Evolutionary conservation across 2,329 filamentous ascomycete species (phyloP).

Genomic region (Penicillium sp.): DNA sequence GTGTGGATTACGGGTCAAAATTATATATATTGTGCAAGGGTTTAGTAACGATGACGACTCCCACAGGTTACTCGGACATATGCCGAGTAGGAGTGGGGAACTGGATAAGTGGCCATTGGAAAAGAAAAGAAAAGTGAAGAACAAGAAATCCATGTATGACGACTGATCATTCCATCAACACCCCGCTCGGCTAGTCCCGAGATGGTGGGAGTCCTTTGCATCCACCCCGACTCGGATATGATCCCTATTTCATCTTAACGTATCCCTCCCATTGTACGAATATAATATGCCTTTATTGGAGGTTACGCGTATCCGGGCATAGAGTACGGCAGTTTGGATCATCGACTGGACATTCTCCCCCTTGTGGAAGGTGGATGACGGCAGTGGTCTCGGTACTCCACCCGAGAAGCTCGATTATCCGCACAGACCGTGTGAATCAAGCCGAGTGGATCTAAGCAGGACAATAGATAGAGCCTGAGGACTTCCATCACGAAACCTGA

Average conservation of each 20-base stretch:
- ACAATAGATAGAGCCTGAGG: neutral
- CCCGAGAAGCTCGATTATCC: slow-evolving; percentile 6
- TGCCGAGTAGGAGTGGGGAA: neutral
- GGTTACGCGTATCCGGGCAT: neutral
- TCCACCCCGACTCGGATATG: neutral
- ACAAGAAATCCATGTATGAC: neutral
- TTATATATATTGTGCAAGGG: too few relatives aligned
- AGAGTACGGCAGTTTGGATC: neutral
- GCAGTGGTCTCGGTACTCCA: slow-evolving; percentile 22
- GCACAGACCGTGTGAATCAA: slow-evolving; percentile 12
- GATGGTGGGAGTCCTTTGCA: neutral
- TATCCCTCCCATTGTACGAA: neutral
- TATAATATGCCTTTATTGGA: neutral
- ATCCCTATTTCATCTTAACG: neutral
- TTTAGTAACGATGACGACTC: too few relatives aligned
- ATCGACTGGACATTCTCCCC: neutral
- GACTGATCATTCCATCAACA: neutral
- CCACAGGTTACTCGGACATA: neutral
- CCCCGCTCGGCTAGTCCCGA: slow-evolving; percentile 1
- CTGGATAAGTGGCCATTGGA: neutral
- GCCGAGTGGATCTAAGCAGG: neutral
- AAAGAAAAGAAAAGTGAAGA: neutral
- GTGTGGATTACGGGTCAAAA: neutral
- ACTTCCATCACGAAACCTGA: neutral
- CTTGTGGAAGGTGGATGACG: slow-evolving; percentile 3